A percentile compares a stretch with the other conserved stretches of the same genome.
These are phyloP conservation scores for Rusavskia elegans DNA, from an alignment of 495 filamentous ascomycete species.

Conservation along the genomic window DNA sequence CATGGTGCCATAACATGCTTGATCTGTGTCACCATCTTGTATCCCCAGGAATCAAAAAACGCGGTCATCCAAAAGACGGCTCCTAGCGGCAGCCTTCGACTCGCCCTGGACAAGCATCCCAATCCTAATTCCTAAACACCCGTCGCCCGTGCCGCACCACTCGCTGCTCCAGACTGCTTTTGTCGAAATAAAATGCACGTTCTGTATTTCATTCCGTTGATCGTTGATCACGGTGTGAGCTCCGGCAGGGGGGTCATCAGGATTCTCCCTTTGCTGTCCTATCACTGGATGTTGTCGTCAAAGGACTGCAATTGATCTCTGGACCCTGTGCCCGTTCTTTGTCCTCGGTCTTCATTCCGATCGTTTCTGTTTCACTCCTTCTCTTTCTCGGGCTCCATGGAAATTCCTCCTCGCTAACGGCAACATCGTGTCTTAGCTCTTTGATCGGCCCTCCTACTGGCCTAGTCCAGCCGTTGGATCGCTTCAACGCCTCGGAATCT, in stretches of 20 bases:
- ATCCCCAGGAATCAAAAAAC: background rate
- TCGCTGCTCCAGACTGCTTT: background rate
- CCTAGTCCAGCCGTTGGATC: background rate
- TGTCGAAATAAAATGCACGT: background rate
- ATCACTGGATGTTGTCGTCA: no score
- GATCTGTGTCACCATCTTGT: background rate
- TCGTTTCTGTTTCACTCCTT: no score
- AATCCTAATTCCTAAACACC: background rate
- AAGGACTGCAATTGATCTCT: no score
- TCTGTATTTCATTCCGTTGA: background rate
- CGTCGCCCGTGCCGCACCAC: constrained; percentile 1
- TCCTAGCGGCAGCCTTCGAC: background rate
- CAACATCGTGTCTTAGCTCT: background rate
- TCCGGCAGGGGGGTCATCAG: background rate
- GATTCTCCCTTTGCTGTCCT: background rate
- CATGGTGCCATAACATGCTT: background rate
- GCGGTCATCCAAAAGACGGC: background rate
- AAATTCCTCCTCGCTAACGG: background rate
- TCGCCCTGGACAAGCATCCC: background rate
- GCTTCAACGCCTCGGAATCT: background rate
- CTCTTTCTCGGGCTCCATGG: background rate
- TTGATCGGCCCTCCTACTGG: background rate
- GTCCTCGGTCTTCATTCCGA: no score
- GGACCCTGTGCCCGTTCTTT: no score
- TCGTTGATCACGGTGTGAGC: background rate